Conservation (phyloP, 1,139 yeast genomes). For the Magnusiomyces sp. region DNA sequence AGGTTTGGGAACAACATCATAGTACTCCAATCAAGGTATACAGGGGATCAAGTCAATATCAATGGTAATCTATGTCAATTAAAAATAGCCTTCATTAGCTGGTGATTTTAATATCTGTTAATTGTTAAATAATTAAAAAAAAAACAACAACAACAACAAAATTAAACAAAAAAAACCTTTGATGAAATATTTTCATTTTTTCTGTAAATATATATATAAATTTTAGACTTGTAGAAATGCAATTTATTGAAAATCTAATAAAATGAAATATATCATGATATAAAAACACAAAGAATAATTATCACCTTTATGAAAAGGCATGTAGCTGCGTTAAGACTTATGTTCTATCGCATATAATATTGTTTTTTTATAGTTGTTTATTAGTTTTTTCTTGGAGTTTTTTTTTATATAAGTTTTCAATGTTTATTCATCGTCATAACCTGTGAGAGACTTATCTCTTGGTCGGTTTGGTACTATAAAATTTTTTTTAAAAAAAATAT, state of each 20-base stretch:
- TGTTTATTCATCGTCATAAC: slow-evolving; percentile 29
- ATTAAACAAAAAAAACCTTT: slow-evolving; percentile 8
- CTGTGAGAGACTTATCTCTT: slow-evolving; percentile 28
- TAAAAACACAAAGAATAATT: neutral
- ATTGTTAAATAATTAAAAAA: neutral
- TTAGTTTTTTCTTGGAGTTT: slow-evolving; percentile 1
- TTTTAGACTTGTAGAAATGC: slow-evolving; percentile 2
- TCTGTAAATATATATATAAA: slow-evolving; percentile 1
- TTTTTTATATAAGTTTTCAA: slow-evolving; percentile 11
- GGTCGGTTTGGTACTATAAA: slow-evolving; percentile 26
- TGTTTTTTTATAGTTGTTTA: neutral
- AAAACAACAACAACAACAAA: no score
- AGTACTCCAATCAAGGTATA: slow-evolving; percentile 23
- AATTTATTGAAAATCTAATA: neutral
- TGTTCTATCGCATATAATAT: no score
- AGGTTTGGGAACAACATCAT: slow-evolving; percentile 24
- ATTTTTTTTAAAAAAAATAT: neutral
- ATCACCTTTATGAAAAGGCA: neutral
- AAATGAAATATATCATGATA: neutral
- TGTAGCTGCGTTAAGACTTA: no score
- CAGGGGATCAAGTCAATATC: slow-evolving; percentile 25
- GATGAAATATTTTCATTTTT: neutral
- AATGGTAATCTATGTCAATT: slow-evolving; percentile 24
- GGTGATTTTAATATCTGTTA: neutral
- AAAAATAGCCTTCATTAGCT: neutral